Base-by-base conservation (phyloP, 2,329 filamentous ascomycete species). In the Metarhizium humberi region DNA sequence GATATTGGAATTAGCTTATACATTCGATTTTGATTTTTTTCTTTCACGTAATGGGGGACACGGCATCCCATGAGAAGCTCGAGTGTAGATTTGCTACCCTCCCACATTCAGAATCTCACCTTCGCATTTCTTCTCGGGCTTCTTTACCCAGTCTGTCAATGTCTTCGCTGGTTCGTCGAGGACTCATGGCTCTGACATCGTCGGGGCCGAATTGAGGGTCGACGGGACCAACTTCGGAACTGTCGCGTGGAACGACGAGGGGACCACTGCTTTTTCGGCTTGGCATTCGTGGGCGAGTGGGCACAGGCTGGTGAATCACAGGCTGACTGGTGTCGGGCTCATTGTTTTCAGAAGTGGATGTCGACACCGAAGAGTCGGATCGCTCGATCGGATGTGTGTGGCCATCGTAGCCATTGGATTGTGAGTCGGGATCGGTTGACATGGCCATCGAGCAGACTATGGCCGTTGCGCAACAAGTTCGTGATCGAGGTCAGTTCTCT, bases 111-210 rank as follows among this genome's bases (percentile, higher is more conserved):
- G n/a, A 25, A n/a, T 16, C 76, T 66, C 59, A 83, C 83, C 72
- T 77, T 70, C 78, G 78, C 61, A 86, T 69, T 63, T 85, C 82
- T 61, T 80, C 80, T 55, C 92, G 78, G 42, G 92, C 90, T 66
- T 92, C 89, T 64, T 88, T 85, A 63, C 91, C 88, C 69, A 97
- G 81, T 67, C 85, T 86, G 71, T 96, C 89, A 54, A 96, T 82
- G 67, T 97, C 92, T 66, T 94, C 90, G 64, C 87, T 95, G 60
- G 90, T 96, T 64, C 92, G 78, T 62, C 92, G 79, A 2, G 92
- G 92, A 69, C 92, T 96, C 92, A 99, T 97, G 58, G 90, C 88
- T 65, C 92, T 79, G 58, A 94, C 92, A 69, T 96, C 92, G 68
- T 90, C 88, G 29, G 91, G 87, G 30, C 91, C 90, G 63, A 91